Percentiles rank a stretch among this genome's conserved stretches.
These are phyloP conservation scores for Apiotrichum montevideense DNA, from an alignment of 1,284 basidiomycete species.

Conservation along the genomic window DNA sequence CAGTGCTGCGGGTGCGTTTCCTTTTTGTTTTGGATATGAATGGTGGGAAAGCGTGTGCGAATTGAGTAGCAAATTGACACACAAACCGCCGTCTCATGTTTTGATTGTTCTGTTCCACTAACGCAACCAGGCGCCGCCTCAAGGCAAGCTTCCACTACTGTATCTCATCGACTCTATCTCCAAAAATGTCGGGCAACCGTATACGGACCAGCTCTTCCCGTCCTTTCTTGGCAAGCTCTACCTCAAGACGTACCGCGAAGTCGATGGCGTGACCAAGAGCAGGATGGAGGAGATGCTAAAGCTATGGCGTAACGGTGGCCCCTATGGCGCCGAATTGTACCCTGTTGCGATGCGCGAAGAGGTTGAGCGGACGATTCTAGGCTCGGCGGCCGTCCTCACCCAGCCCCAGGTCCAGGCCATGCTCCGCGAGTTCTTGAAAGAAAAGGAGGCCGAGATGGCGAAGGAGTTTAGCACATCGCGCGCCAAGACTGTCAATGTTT, in stretches of 20 bases:
- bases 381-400: slow-evolving; percentile 18
- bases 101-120: neutral
- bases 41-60: too few species aligned
- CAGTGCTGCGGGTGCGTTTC: slow-evolving; percentile 59
- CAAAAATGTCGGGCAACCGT: slow-evolving; percentile 87
- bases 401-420: slow-evolving; percentile 20
- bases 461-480: slow-evolving; percentile 18
- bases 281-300: slow-evolving; percentile 95
- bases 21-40: neutral
- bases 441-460: slow-evolving; percentile 38
- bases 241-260: slow-evolving; percentile 73
- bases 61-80: too few species aligned
- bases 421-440: slow-evolving; percentile 20
- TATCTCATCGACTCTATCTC: slow-evolving; percentile 95
- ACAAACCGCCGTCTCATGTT: too few species aligned
- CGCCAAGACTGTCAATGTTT: slow-evolving; percentile 32
- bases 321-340: slow-evolving; percentile 69
- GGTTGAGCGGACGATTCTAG: slow-evolving; percentile 39
- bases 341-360: slow-evolving; percentile 29
- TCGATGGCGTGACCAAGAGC: slow-evolving; percentile 71
- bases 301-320: slow-evolving; percentile 81
- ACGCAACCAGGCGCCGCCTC: slow-evolving; percentile 68
- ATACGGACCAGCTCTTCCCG: slow-evolving; percentile 70
- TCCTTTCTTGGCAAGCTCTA: slow-evolving; percentile 68
- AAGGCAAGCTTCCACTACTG: slow-evolving; percentile 86